These are phyloP conservation scores for Selaginella moellendorffii DNA, from an alignment of 75 land plant genomes.

Conservation along the genomic window DNA sequence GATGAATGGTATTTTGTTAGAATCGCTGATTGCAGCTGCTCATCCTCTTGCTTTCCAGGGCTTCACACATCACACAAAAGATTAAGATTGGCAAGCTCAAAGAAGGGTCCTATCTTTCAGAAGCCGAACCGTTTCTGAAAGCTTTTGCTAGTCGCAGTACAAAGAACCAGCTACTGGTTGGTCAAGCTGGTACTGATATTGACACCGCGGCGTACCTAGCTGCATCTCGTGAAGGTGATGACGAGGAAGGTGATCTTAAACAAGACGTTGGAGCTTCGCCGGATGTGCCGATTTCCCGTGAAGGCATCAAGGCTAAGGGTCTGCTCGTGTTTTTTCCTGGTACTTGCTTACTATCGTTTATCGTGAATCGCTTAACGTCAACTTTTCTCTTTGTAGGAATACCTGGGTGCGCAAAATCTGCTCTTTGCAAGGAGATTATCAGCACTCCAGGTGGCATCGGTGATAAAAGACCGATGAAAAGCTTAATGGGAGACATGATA, in stretches of 20 bases:
- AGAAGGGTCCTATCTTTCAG: conserved; percentile 51
- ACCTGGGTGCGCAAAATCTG: conserved; percentile 98
- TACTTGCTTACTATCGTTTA: too few species aligned
- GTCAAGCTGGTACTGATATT: conserved; percentile 67
- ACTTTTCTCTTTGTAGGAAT: conserved; percentile 58
- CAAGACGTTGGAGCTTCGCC: conserved; percentile 25
- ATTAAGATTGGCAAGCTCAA: conserved; percentile 37
- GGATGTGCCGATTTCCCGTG: conserved; percentile 9
- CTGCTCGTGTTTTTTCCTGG: conserved; percentile 94
- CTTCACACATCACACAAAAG: conserved; percentile 52
- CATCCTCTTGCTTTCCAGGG: conserved; percentile 34
- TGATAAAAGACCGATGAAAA: conserved; percentile 53
- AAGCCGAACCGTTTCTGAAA: conserved; percentile 94
- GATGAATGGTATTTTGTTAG: conserved; percentile 62
- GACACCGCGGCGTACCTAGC: conserved; percentile 62
- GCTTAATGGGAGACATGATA: conserved; percentile 86
- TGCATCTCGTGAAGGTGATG: conserved; percentile 29
- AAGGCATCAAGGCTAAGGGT: conserved; percentile 53
- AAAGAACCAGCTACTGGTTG: conserved; percentile 61
- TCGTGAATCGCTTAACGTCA: too few species aligned
- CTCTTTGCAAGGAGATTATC: conserved; percentile 63
- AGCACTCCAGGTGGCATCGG: conserved; percentile 51
- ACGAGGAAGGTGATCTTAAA: conserved; percentile 52
- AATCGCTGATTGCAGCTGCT: neutral
- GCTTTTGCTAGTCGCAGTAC: conserved; percentile 69